Evolutionary conservation across 495 filamentous ascomycete species (phyloP), one percentile per base, ranked within the genome.

Genomic region (Lasiosphaeriaceae sp.): DNA sequence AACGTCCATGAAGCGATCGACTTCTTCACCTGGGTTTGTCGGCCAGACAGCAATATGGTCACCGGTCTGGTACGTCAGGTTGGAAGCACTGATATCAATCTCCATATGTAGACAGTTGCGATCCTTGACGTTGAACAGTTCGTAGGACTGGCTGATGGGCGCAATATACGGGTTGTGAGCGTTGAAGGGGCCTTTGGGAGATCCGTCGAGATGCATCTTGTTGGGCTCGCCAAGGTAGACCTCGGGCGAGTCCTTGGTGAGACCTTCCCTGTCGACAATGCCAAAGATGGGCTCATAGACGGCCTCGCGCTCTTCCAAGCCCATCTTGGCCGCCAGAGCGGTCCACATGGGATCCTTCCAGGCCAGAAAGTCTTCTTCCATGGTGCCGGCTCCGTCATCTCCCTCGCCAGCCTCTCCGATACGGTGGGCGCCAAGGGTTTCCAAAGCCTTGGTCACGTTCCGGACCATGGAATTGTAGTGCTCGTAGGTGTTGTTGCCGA

Each of bases 311-410:
- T 99, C 94, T 72, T 97, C 88, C 45, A 99, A 79, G 51, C 83
- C 81, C 87, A 99, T 88, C 60, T 87, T 81, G 50, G 90, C 83
- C 7, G 86, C 77, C 41, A 97, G 76, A 54, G 88, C 91, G 57
- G 78, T 74, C 94, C 94, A 99, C 95, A 99, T 99, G 49, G 92
- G 92, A 65, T 99, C 94, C 73, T 99, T 99, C 94, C 94, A 99
- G 58, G 94, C 89, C 67, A 99, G 77, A 72, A 97, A 99, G 66
- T 99, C 94, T 77, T 99, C 94, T 74, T 99, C 94, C 94, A 99
- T 99, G 52, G 94, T 99, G 54, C 94, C 94, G 50, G 94, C 93
- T 57, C 94, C 94, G 70, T 99, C 94, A 64, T 99, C 94, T 65
- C 94, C 94, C 76, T 97, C 94, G 66, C 94, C 94, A 29, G 92